Percentiles rank a stretch among this genome's conserved stretches.
phyloP scores from a whole-genome alignment of 169 alveolate species.

The Cardiosporidium cionae region DNA sequence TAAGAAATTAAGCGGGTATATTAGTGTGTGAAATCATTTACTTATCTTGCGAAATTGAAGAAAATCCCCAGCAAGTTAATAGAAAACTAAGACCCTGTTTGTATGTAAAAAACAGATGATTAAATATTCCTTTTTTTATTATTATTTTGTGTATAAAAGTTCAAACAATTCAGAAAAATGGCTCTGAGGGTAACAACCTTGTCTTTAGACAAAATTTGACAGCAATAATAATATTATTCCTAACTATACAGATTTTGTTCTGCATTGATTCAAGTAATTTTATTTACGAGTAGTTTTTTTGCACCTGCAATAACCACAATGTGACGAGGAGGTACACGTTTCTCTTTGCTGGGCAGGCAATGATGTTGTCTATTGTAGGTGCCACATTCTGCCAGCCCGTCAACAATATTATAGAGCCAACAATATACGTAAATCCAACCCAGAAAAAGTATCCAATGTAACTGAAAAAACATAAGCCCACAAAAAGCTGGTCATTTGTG shows the following conservation, averaged over 20 bases:
- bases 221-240: background rate
- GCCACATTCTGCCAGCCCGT: conserved; percentile 29
- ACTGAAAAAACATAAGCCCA: conserved; percentile 13
- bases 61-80: conserved; percentile 25
- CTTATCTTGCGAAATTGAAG: background rate
- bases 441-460: conserved; percentile 43
- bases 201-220: background rate
- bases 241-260: background rate
- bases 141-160: background rate
- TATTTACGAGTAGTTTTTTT: background rate
- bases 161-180: background rate
- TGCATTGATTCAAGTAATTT: background rate
- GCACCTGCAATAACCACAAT: conserved; percentile 40
- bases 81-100: conserved; percentile 6
- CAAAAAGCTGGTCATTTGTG: background rate
- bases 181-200: background rate
- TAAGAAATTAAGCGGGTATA: no score
- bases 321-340: conserved; percentile 24
- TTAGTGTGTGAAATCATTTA: background rate
- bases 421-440: conserved; percentile 33
- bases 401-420: conserved; percentile 34
- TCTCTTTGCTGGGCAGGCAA: conserved; percentile 33
- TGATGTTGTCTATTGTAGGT: conserved; percentile 29
- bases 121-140: background rate
- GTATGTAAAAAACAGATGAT: background rate